phyloP scores from a whole-genome alignment of 805 yeast species.

The Candida stauntonica region DNA sequence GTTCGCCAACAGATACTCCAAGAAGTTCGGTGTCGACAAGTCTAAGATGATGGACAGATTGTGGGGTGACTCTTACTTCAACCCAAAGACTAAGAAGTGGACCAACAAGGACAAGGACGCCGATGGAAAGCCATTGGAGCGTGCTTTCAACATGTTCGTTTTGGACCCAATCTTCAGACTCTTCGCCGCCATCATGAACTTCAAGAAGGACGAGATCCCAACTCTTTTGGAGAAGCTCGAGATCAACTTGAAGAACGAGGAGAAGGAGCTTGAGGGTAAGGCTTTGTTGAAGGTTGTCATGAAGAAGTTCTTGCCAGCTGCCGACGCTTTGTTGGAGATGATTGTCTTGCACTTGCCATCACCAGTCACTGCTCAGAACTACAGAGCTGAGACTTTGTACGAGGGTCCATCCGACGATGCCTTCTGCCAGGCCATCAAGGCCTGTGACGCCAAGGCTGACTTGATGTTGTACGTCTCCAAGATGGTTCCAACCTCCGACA shows the following conservation, averaged over 20 bases:
- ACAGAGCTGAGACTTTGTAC: conserved; percentile 98
- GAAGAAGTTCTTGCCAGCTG: conserved; percentile 99
- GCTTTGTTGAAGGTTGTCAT: conserved; percentile 96
- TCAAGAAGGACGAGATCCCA: conserved; percentile 96
- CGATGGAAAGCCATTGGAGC: conserved; percentile 90
- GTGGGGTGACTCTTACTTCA: conserved; percentile 99
- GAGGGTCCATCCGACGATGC: conserved; percentile 98
- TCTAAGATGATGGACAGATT: conserved; percentile 97
- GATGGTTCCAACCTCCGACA: conserved; percentile 99
- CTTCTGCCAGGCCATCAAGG: conserved; percentile 86
- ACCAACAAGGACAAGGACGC: conserved; percentile 94
- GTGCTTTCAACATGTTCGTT: conserved; percentile 99
- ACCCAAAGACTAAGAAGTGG: conserved; percentile 99
- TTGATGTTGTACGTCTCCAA: conserved; percentile 98
- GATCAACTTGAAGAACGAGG: conserved; percentile 89
- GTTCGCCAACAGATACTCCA: conserved; percentile 95
- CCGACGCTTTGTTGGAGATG: conserved; percentile 99
- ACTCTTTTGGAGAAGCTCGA: conserved; percentile 89
- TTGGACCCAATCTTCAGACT: conserved; percentile 98
- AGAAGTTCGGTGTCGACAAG: conserved; percentile 99
- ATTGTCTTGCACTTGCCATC: conserved; percentile 98
- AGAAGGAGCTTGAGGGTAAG: conserved; percentile 98
- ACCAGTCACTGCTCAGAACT: conserved; percentile 97
- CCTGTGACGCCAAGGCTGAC: conserved; percentile 98
- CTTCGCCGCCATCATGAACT: conserved; percentile 96